phyloP scores from a whole-genome alignment of 192 early-diverging fungal species.

The Coemansia sp. region DNA sequence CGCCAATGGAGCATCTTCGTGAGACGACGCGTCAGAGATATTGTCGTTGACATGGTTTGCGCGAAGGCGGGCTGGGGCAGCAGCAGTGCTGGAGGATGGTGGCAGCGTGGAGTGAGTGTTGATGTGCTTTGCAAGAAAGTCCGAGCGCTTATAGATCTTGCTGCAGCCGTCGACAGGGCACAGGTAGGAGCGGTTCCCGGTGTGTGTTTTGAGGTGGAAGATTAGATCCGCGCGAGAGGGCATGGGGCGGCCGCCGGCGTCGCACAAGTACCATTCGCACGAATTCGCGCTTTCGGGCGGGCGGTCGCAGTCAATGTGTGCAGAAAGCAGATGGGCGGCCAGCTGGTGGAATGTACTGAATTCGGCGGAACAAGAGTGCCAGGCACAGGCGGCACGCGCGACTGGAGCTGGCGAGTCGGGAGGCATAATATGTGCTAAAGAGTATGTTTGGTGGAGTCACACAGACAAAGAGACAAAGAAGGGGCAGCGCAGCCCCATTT shows the following conservation, averaged over 20 bases:
- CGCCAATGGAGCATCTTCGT: constrained; percentile 12
- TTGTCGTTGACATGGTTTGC: neutral
- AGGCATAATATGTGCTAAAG: neutral
- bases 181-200: constrained; percentile 68
- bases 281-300: constrained; percentile 8
- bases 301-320: constrained; percentile 30
- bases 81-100: neutral
- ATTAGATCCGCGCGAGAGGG: constrained; percentile 63
- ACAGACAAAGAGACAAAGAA: neutral
- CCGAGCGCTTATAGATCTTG: constrained; percentile 69
- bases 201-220: constrained; percentile 65
- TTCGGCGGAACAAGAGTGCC: constrained; percentile 60
- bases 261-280: constrained; percentile 41
- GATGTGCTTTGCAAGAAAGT: constrained; percentile 64
- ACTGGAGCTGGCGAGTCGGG: constrained; percentile 7
- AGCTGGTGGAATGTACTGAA: constrained; percentile 29
- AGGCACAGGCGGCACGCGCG: constrained; percentile 58
- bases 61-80: neutral
- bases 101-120: constrained; percentile 48
- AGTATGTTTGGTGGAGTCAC: neutral
- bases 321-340: constrained; percentile 27
- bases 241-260: constrained; percentile 43
- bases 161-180: constrained; percentile 65
- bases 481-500: neutral
- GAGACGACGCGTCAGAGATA: constrained; percentile 3